These are phyloP conservation scores for Gymnopilus junonius DNA, from an alignment of 768 basidiomycete species.

Conservation along the genomic window DNA sequence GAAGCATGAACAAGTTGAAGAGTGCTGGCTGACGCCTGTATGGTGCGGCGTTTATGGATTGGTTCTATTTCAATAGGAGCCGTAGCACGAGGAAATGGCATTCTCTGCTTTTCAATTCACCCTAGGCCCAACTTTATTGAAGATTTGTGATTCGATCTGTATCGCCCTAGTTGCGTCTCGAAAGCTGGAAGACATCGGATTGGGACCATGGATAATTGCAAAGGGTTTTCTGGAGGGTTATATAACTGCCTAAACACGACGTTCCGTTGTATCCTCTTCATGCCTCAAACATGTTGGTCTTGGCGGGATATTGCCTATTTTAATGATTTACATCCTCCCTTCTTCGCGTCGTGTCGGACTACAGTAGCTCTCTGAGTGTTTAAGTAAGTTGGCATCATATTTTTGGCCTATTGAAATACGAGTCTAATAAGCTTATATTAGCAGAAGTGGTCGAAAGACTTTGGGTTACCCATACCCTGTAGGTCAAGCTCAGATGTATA, in stretches of 20 bases:
- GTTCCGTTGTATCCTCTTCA: neutral
- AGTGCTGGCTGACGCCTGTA: neutral
- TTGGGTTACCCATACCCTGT: neutral
- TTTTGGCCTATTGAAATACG: neutral
- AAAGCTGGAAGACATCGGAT: neutral
- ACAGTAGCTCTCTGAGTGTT: neutral
- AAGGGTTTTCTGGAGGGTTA: neutral
- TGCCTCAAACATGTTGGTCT: neutral
- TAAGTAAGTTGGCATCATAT: neutral
- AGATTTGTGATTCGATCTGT: neutral
- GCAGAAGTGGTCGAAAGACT: neutral
- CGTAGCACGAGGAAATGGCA: neutral
- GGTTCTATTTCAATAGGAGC: neutral
- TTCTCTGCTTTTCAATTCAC: neutral
- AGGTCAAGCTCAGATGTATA: neutral
- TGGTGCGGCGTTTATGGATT: too few relatives aligned
- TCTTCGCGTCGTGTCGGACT: neutral
- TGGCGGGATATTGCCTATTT: neutral
- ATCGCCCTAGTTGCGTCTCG: neutral
- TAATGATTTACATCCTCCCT: neutral
- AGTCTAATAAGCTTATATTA: neutral
- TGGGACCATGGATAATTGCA: neutral
- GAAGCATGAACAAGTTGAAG: neutral
- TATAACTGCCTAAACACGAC: neutral
- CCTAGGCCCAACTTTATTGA: neutral